Evolutionary conservation across 2,329 filamentous ascomycete genomes (phyloP), one percentile per base, ranked within the genome.

Genomic region (Aspergillus pseudoviridinutans): DNA sequence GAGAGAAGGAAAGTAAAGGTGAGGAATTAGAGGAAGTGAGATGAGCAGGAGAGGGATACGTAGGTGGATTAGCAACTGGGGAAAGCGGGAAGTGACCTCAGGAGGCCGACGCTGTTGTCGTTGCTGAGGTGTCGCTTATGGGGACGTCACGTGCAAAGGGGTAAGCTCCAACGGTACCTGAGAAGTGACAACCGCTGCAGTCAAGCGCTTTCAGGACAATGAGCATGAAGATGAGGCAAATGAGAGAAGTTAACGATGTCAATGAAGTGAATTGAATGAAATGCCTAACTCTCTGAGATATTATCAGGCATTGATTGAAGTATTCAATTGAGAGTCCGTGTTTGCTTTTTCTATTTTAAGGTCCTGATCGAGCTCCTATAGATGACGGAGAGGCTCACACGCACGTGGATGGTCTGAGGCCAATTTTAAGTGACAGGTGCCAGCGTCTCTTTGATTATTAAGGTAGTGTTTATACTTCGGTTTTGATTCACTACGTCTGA

Each of bases 41-140:
- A 58, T 52, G 54, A 59, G 51, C 55, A 56, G 57, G 53, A 29
- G 22, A 50, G 49, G 46, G 60, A 63, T 58, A 55, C 24, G 52
- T 42, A 51, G 53, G 52, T 53, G 56, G 52, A 64, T 67, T 65
- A 64, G 66, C 61, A 60, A 63, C 54, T 58, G 59, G 61, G 61
- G 62, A 68, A 72, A 65, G 64, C 68, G 67, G 70, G 70, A 71
- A 58, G 70, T 71, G 71, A 72, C 70, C 72, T 74, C 73, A 74
- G 72, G 73, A 75, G 71, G 66, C 70, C 67, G 67, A 59, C 66
- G 65, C 65, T 61, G 60, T 53, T 65, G 68, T 68, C 65, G 68
- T 72, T 74, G 72, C 71, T 73, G 69, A 73, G 72, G 71, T 74
- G 72, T 73, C 71, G 70, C 71, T 74, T 72, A 72, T 68, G 54